Base-by-base conservation (phyloP, 345 rosid species). In the Lepidium sativum region DNA sequence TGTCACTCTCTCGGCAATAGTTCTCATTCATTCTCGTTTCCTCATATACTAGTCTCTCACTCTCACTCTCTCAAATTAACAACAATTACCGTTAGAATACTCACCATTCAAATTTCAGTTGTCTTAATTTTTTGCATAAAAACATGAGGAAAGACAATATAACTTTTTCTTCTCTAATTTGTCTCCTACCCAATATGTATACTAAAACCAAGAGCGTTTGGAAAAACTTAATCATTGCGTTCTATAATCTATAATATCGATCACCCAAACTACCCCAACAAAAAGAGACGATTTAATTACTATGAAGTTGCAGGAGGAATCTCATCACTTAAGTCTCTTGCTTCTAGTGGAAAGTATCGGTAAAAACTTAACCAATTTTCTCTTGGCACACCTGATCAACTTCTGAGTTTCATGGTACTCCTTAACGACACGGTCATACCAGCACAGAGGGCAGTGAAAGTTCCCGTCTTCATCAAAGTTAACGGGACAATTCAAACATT, bases 371-470 rank as follows among this genome's bases (percentile, higher is more conserved):
- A 43, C 14, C 61, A 73, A 38, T 33, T 13, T 73, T 73, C 33
- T 59, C 63, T 60, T 66, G 51, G 72, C 63, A 37, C 12, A 18
- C 38, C 47, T 35, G 27, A 73, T 9, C 33, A 60, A 8, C 31
- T 52, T 59, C 68, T 42, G 56, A 25, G 63, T 34, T 41, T 73
- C 67, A 10, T 18, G 6, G 45, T 73, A 73, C 13, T 73, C 57
- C 20, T 12, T 11, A 16, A 38, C 54, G 7, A 44, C 43, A 42
- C 16, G 43, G 17, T 66, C 67, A 73, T 53, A 66, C 63, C 72
- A 67, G 43, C 72, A 66, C 20, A 66, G 31, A 52, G 72, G 72
- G 51, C 68, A 73, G 4, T 59, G 31, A 44, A 66, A 73, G 57
- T 45, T 53, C 12, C 57, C 58, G 0, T 60, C 38, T 53, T 59